These are phyloP conservation scores for Amorphotheca resinae DNA, from an alignment of 495 filamentous ascomycete genomes.

Conservation along the genomic window DNA sequence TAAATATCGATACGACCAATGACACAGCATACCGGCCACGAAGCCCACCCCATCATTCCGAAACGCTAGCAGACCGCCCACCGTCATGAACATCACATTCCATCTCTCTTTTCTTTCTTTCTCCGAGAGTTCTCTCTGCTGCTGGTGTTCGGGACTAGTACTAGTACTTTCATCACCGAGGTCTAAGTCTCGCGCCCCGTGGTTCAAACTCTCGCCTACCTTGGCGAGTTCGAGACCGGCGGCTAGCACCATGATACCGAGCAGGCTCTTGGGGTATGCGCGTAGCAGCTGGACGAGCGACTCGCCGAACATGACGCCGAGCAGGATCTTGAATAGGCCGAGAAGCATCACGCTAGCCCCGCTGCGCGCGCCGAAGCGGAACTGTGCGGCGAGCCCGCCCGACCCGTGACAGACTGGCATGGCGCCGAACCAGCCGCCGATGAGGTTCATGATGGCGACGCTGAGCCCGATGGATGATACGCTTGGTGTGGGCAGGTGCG, in stretches of 20 bases:
- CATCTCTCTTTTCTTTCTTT: constrained; percentile 57
- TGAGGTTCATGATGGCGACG: constrained; percentile 69
- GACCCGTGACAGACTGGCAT: constrained; percentile 96
- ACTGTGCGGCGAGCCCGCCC: constrained; percentile 80
- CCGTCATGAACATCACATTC: constrained; percentile 80
- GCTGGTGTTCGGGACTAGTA: constrained; percentile 18
- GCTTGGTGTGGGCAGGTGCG: constrained; percentile 48
- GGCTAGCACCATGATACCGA: constrained; percentile 81
- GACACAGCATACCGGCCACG: constrained; percentile 61
- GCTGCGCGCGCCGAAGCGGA: constrained; percentile 79
- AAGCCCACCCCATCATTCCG: constrained; percentile 85
- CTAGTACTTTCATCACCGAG: constrained; percentile 8
- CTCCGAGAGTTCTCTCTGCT: constrained; percentile 34
- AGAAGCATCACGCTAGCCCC: constrained; percentile 72
- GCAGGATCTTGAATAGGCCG: constrained; percentile 58
- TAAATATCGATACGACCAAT: constrained; percentile 44
- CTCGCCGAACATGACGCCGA: constrained; percentile 64
- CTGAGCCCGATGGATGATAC: constrained; percentile 67
- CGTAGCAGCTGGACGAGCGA: constrained; percentile 52
- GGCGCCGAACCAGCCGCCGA: constrained; percentile 79
- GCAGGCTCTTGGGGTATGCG: constrained; percentile 55
- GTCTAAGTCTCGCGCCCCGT: constrained; percentile 50
- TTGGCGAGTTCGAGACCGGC: constrained; percentile 76
- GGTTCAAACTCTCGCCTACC: constrained; percentile 72
- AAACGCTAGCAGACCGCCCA: constrained; percentile 58